Evolutionary conservation across 345 rosid species (phyloP).

Genomic region (Salix brachista): DNA sequence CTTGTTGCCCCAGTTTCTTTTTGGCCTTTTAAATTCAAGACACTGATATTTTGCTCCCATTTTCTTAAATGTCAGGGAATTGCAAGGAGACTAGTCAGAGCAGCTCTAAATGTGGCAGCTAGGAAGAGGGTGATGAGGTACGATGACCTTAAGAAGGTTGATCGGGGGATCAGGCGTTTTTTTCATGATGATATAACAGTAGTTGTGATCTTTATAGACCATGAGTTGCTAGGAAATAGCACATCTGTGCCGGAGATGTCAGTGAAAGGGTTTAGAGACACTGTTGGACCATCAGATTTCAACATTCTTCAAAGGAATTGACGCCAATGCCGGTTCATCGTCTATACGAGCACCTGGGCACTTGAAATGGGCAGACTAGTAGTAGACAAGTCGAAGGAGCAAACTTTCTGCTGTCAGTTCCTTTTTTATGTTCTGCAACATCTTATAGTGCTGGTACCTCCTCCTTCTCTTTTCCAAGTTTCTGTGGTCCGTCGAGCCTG

Average conservation of each 20-base stretch:
- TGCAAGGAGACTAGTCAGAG: conserved; percentile 64
- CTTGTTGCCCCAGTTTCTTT: neutral
- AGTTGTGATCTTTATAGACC: conserved; percentile 76
- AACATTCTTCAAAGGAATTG: conserved; percentile 35
- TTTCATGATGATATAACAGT: conserved; percentile 90
- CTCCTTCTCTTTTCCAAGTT: neutral
- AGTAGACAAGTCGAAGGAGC: neutral
- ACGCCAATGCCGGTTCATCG: conserved; percentile 15
- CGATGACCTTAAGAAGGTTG: conserved; percentile 62
- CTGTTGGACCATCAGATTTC: conserved; percentile 70
- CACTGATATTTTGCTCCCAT: neutral
- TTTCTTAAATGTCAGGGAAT: conserved; percentile 51
- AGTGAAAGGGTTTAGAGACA: conserved; percentile 53
- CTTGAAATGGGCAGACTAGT: conserved; percentile 11
- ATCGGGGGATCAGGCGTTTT: conserved; percentile 55
- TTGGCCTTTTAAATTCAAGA: neutral
- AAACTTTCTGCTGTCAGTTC: neutral
- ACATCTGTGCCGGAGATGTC: conserved; percentile 57
- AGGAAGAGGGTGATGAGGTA: conserved; percentile 65
- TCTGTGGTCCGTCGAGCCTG: neutral
- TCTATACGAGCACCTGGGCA: conserved; percentile 5
- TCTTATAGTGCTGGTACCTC: conserved; percentile 7
- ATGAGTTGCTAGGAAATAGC: conserved; percentile 38
- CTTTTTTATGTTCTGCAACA: neutral
- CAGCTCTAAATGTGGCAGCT: conserved; percentile 68